Evolutionary conservation across 257 asterid genomes (phyloP), one percentile per base, ranked within the genome.

Genomic region (Misopates orontium): DNA sequence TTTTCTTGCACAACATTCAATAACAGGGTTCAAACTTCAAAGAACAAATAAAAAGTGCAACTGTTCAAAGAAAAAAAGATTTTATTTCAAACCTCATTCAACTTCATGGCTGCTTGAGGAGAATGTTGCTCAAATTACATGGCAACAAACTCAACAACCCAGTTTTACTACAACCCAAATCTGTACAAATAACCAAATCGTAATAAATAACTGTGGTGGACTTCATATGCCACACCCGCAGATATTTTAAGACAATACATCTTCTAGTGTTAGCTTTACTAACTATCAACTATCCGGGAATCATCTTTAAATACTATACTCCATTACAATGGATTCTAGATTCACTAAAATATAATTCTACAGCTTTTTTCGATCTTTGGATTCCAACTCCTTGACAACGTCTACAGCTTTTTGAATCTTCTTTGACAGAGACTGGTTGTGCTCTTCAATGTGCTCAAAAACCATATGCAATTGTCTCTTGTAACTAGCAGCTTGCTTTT

Each of bases 401-500:
- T 75, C 75, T 68, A 85, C 71, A 50, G 73, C 80, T 65, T 80
- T 80, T 55, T 87, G 93, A 74, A 89, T 83, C 85, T 86, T 92
- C 76, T 71, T 84, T 11, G 97, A 82, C 65, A 87, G 48, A 17
- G 85, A 85, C 79, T 83, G 88, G 40, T 92, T 85, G 71, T 92
- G 91, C 75, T 89, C 98, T 71, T 92, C 98, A 11, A 89, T 82
- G 79, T 87, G 95, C 78, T 82, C 88, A 17, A 83, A 84, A 40
- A 92, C 76, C 93, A 75, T 75, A 56, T 87, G 89, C 77, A 92
- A 81, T 56, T 89, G 97, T 78, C 96, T 80, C 81, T 92, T 92
- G 81, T 89, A 89, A 15, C 78, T 60, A 14, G 89, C 86, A 19
- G 86, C 89, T 72, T 76, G 80, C 76, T 66, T 84, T 74, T 78